phyloP scores from a whole-genome alignment of 805 yeast genomes.

The Lachancea sp. region DNA sequence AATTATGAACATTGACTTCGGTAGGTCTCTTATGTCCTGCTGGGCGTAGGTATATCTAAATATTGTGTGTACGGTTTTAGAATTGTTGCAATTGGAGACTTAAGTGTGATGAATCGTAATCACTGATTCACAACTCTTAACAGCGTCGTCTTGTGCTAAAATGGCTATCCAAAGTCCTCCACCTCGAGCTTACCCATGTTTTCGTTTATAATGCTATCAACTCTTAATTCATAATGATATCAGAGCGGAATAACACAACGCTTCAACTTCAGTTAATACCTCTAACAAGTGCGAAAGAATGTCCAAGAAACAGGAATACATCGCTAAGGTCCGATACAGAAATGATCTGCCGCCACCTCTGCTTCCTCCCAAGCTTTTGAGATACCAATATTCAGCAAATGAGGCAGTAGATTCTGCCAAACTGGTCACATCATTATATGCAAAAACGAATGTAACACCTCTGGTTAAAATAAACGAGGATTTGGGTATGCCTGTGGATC shows the following conservation, averaged over 20 bases:
- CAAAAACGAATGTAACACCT: slow-evolving; percentile 65
- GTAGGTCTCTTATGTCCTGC: too few relatives aligned
- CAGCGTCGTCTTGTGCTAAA: too few relatives aligned
- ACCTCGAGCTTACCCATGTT: too few relatives aligned
- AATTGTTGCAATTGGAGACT: too few relatives aligned
- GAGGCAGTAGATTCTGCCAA: slow-evolving; percentile 45
- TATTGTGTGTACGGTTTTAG: too few relatives aligned
- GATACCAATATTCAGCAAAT: slow-evolving; percentile 38
- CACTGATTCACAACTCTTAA: too few relatives aligned
- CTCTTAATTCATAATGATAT: too few relatives aligned
- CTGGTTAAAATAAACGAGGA: slow-evolving; percentile 53
- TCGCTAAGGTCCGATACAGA: slow-evolving; percentile 75
- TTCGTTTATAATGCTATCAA: slow-evolving; percentile 2
- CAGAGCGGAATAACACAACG: background rate
- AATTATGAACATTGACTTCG: too few relatives aligned
- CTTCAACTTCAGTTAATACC: background rate
- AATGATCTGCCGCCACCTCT: slow-evolving; percentile 92
- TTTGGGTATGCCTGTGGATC: slow-evolving; percentile 72
- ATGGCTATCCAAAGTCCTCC: slow-evolving; percentile 1
- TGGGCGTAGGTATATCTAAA: too few relatives aligned
- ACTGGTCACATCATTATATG: slow-evolving; percentile 62
- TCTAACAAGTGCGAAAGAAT: slow-evolving; percentile 18
- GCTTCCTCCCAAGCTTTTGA: slow-evolving; percentile 77
- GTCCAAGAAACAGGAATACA: slow-evolving; percentile 61
- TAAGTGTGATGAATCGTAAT: too few relatives aligned